Percentiles rank a stretch among this genome's conserved stretches.
These are phyloP conservation scores for Plasmodium relictum DNA, from an alignment of 169 alveolate genomes.

Conservation along the genomic window DNA sequence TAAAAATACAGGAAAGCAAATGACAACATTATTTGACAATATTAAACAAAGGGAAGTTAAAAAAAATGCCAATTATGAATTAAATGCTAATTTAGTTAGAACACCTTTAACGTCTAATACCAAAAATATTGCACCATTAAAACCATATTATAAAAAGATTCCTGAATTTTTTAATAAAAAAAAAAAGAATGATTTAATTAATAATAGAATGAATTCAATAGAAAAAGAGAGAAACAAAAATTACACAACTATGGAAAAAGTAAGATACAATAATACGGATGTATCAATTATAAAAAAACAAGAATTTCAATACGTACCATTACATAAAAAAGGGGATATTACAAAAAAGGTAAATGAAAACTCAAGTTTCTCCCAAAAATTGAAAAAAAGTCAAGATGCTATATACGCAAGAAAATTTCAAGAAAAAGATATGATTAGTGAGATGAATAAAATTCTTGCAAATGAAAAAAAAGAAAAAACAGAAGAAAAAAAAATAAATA, in stretches of 20 bases:
- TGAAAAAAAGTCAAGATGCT: not conserved
- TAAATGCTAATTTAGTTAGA: not conserved
- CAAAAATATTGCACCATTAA: slow-evolving; percentile 1
- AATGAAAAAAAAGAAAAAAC: not conserved
- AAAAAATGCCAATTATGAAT: not conserved
- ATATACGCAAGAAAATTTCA: not conserved
- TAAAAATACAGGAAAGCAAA: slow-evolving; percentile 22
- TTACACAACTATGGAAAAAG: slow-evolving; percentile 4
- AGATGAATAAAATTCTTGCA: not conserved
- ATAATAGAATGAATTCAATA: slow-evolving; percentile 3
- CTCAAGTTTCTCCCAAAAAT: not conserved
- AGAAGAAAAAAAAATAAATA: slow-evolving; percentile 3
- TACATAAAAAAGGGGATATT: not conserved
- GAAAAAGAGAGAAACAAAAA: slow-evolving; percentile 3
- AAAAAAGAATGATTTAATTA: not conserved
- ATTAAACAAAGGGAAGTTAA: slow-evolving; percentile 13
- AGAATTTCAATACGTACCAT: not conserved
- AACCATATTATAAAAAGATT: slow-evolving; percentile 3
- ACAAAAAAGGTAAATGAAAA: not conserved
- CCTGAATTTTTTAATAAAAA: not conserved
- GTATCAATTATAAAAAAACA: not conserved
- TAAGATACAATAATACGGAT: slow-evolving; percentile 2
- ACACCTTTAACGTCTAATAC: slow-evolving; percentile 22
- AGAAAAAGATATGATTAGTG: not conserved
- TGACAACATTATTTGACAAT: not conserved